Evolutionary conservation across 116 monocot species (phyloP), one percentile per base, ranked within the genome.

Genomic region (Iris pallida): DNA sequence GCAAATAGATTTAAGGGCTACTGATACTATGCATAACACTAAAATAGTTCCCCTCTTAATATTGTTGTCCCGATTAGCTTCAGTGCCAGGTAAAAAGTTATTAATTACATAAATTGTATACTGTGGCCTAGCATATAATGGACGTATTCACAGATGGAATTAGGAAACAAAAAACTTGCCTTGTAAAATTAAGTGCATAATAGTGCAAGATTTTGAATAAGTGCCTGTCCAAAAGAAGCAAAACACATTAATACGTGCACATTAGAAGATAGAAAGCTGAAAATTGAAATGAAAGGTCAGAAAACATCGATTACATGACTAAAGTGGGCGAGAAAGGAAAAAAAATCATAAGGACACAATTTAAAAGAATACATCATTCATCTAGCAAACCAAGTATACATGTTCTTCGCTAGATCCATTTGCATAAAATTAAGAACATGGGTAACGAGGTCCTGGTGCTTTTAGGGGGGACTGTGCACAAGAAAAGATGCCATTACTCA

Each of bases 371-470:
- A 61, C 59, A 61, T n/a, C 20, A 45, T 44, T 44, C 15, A 58
- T 30, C 59, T 20, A 61, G 41, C 6, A 47, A 41, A 13, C 30
- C 30, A 41, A 9, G 30, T 7, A 42, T 71, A 92, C 97, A 83
- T 97, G 97, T 55, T 92, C 97, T 58, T 97, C 92, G 73, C 78
- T 88, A 9, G 97, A 97, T 51, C 97, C 97, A 90, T 83, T 92
- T 70, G 87, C 87, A 83, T 97, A 71, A 97, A 77, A 63, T 74
- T 81, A 73, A 97, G 92, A 64, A 97, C 92, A 71, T 42, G 55
- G 57, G 96, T 80, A 71, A 89, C 81, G 69, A 53, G 75, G 40
- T 52, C 83, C 72, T 89, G 92, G 61, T 85, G 80, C 76, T 87
- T 83, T 70, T 92, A n/a, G 81, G 45, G 92, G 96, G n/a, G 81